phyloP scores from a whole-genome alignment of 2,329 filamentous ascomycete species.

The Fusarium succisae region DNA sequence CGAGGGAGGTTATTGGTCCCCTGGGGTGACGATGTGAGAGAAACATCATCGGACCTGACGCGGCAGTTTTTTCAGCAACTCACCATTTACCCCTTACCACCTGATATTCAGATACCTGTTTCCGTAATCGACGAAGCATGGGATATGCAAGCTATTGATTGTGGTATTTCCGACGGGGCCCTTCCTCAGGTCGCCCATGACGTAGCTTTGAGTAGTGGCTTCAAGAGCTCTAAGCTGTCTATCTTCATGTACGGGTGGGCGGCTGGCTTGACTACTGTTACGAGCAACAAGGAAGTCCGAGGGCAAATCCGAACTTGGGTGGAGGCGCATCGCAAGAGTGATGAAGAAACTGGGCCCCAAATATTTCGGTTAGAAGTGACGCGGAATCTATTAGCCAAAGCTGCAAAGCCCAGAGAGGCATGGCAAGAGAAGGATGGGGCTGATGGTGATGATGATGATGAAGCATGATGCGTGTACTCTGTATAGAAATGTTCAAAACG shows the following conservation, averaged over 20 bases:
- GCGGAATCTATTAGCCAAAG: slow-evolving; percentile 49
- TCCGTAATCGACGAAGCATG: slow-evolving; percentile 43
- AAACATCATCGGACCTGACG: slow-evolving; percentile 13
- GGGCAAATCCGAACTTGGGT: slow-evolving; percentile 49
- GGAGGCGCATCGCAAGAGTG: slow-evolving; percentile 42
- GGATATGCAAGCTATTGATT: slow-evolving; percentile 39
- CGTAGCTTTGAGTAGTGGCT: slow-evolving; percentile 44
- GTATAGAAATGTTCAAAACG: background rate
- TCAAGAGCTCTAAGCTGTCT: slow-evolving; percentile 51
- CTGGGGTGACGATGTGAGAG: slow-evolving; percentile 30
- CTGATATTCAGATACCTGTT: slow-evolving; percentile 49
- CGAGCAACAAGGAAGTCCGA: slow-evolving; percentile 54
- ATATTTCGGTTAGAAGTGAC: slow-evolving; percentile 50
- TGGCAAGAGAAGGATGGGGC: slow-evolving; percentile 11
- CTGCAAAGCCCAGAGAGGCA: slow-evolving; percentile 40
- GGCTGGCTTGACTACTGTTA: slow-evolving; percentile 47
- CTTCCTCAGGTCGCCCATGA: slow-evolving; percentile 49
- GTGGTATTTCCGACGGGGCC: slow-evolving; percentile 35
- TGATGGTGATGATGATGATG: background rate
- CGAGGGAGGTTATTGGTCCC: slow-evolving; percentile 49
- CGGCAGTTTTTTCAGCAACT: slow-evolving; percentile 46
- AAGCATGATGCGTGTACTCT: background rate
- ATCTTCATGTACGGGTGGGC: slow-evolving; percentile 54
- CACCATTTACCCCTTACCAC: slow-evolving; percentile 46
- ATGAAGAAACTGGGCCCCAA: slow-evolving; percentile 45